Base-by-base conservation (phyloP, 2,329 filamentous ascomycete species). In the Blastomyces gilchristii region DNA sequence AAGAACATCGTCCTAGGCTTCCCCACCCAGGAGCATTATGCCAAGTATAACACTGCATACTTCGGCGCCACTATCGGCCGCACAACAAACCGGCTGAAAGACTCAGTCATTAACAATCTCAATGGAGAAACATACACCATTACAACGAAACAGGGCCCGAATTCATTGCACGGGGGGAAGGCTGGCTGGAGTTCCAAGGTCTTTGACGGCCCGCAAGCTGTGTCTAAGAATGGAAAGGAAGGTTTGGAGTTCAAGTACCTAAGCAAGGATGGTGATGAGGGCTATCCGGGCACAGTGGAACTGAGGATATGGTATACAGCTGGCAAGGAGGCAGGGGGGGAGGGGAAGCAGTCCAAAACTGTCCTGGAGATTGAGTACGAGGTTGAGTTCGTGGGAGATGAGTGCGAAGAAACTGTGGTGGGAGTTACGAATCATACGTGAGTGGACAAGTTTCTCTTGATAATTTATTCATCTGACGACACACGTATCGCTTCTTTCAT, bases 371-470 rank as follows among this genome's bases (percentile, higher is more conserved):
- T 95, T 59, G 94, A 97, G 75, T 97, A 95, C 73, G 89, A 96
- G 80, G 91, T 89, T 25, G 85, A 90, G 75, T 81, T 97, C 57
- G 82, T 91, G 2, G 87, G 83, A 2, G 87, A 85, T 64, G 82
- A 88, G 59, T 87, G 87, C 14, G 86, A 92, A n/a, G 93, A 97
- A 81, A 97, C 93, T 0, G 87, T 87, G 52, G 84, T 97, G 74
- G 95, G 92, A 77, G 83, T 97, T 78, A 97, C 94, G 59, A 99
- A 97, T 79, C 93, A 99, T 80, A 95, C 90, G 88, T 91, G 76
- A 68, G 80, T 74, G 39, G 37, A 8, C 31, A 16, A 56, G 31
- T 56, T 52, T 9, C 39, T 18, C 39, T 18, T 59, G 25, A 28
- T 25, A 34, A 34, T 12, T 37, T 58, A 39, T 61, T 1, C 58